These are phyloP conservation scores for Nigrospora oryzae DNA, from an alignment of 2,329 filamentous ascomycete genomes.

Conservation along the genomic window DNA sequence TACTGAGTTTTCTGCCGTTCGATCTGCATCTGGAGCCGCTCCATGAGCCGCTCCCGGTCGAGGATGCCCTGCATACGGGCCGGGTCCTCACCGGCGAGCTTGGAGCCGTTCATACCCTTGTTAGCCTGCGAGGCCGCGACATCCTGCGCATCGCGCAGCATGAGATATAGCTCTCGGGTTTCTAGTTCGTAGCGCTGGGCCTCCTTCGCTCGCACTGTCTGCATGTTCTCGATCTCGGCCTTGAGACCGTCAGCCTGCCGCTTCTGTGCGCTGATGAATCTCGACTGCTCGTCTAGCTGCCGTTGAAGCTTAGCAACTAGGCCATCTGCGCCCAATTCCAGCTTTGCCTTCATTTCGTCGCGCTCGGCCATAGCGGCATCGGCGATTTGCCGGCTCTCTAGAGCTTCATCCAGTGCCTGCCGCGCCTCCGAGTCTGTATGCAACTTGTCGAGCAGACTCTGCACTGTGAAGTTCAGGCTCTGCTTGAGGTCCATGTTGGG, in stretches of 20 bases:
- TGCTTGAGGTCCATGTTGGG: constrained; percentile 98
- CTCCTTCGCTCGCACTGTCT: constrained; percentile 80
- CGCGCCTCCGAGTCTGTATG: constrained; percentile 94
- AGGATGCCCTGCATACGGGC: constrained; percentile 84
- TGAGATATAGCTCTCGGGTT: constrained; percentile 92
- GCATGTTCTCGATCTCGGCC: constrained; percentile 78
- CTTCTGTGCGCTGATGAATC: constrained; percentile 81
- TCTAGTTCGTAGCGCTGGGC: constrained; percentile 92
- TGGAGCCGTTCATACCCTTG: constrained; percentile 43
- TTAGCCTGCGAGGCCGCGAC: constrained; percentile 79
- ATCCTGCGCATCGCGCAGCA: constrained; percentile 95
- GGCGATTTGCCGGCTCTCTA: constrained; percentile 85
- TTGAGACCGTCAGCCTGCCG: constrained; percentile 84
- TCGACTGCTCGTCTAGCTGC: constrained; percentile 85
- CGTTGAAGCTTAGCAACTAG: constrained; percentile 87
- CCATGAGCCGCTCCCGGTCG: constrained; percentile 87
- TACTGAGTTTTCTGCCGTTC: constrained; percentile 97
- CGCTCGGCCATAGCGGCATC: constrained; percentile 94
- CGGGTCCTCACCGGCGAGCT: constrained; percentile 56
- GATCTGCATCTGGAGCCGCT: constrained; percentile 86
- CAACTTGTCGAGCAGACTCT: constrained; percentile 87
- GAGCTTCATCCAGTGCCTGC: constrained; percentile 82
- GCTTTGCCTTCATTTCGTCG: constrained; percentile 83
- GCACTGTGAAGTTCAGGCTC: constrained; percentile 94
- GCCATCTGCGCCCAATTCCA: constrained; percentile 88